Percentiles rank a stretch among this genome's conserved stretches.
Conservation (phyloP, 208 protist genomes). For the Trypanosoma caninum region DNA sequence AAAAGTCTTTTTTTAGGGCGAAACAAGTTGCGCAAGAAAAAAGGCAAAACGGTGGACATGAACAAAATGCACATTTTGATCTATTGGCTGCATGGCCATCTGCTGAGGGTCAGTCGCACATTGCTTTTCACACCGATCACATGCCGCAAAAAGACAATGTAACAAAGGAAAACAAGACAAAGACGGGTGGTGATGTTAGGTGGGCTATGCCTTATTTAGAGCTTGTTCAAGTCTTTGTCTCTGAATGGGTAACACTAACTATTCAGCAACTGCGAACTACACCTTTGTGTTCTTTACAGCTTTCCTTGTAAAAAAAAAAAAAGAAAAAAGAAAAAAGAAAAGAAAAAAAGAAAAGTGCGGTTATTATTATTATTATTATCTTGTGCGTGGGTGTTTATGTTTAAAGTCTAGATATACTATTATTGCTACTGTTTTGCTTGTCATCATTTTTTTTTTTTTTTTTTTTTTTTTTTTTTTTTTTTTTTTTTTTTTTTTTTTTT, state of each 20-base stretch:
- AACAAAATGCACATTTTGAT: not conserved
- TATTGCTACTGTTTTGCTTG: no score
- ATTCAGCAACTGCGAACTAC: slow-evolving; percentile 18
- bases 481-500: slow-evolving; percentile 16
- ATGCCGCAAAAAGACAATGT: not conserved
- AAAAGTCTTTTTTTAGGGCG: not conserved
- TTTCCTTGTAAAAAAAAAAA: slow-evolving; percentile 14
- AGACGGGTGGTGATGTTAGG: no score
- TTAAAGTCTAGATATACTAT: no score
- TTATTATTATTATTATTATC: not conserved
- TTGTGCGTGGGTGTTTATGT: no score
- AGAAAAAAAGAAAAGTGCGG: not conserved
- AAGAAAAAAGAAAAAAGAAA: not conserved
- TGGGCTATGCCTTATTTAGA: slow-evolving; percentile 18
- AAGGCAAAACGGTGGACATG: not conserved
- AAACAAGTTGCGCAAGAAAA: not conserved
- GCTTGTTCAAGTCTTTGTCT: slow-evolving; percentile 13
- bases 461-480: no score
- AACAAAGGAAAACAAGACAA: not conserved
- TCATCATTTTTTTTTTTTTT: not conserved
- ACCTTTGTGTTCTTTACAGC: slow-evolving; percentile 12
- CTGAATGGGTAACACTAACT: slow-evolving; percentile 20
- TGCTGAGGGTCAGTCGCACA: not conserved
- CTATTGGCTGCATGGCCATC: not conserved
- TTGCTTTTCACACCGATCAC: not conserved